Evolutionary conservation across 1,284 basidiomycete species (phyloP).

Genomic region (Pholiota adiposa): DNA sequence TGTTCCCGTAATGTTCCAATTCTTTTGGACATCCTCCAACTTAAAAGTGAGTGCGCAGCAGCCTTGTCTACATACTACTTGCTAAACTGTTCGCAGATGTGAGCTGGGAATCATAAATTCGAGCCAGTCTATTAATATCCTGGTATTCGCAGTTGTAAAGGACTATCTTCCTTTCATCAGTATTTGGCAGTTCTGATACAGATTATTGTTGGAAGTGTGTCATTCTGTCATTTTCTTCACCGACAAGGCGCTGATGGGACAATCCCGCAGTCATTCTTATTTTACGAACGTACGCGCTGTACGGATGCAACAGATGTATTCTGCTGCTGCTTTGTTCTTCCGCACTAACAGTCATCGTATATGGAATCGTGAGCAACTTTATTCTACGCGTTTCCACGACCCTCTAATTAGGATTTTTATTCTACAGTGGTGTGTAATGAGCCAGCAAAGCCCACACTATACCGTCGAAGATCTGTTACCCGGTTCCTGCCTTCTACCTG

Average conservation of each 20-base stretch:
- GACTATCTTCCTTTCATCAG: slow-evolving; percentile 34
- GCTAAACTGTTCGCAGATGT: neutral
- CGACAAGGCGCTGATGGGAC: neutral
- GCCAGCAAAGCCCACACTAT: slow-evolving; percentile 4
- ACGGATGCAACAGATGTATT: slow-evolving; percentile 35
- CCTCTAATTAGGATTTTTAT: neutral
- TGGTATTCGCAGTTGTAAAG: slow-evolving; percentile 27
- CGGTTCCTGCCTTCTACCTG: slow-evolving; percentile 25
- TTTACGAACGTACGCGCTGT: slow-evolving; percentile 46
- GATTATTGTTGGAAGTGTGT: slow-evolving; percentile 37
- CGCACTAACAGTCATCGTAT: slow-evolving; percentile 26
- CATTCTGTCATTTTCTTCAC: neutral
- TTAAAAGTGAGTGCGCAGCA: slow-evolving; percentile 14
- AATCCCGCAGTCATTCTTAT: slow-evolving; percentile 36
- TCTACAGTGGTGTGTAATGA: slow-evolving; percentile 26
- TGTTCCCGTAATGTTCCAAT: slow-evolving; percentile 35
- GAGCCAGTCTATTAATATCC: neutral
- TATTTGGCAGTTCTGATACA: slow-evolving; percentile 38
- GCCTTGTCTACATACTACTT: neutral
- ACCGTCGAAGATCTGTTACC: slow-evolving; percentile 8
- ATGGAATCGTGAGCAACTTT: slow-evolving; percentile 27
- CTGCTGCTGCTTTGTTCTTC: slow-evolving; percentile 27
- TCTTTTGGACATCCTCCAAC: slow-evolving; percentile 23
- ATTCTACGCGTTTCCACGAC: neutral
- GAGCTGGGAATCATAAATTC: neutral